These are phyloP conservation scores for Aspergillus ochraceus DNA, from an alignment of 2,329 filamentous ascomycete genomes.

Conservation along the genomic window DNA sequence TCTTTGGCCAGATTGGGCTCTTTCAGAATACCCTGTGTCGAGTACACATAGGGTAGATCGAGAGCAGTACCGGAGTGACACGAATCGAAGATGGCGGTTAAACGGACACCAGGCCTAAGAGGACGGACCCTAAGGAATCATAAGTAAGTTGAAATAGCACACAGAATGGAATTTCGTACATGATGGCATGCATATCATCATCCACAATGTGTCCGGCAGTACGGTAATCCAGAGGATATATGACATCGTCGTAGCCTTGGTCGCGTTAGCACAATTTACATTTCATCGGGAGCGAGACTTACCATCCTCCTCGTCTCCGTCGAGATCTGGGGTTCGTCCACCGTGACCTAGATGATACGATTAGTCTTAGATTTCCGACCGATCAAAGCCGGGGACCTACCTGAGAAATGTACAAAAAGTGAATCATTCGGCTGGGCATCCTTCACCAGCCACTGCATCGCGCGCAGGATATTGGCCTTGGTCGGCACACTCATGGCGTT, in stretches of 20 bases:
- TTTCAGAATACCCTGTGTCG: conserved; percentile 65
- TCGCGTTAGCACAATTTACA: background rate
- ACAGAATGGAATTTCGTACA: conserved; percentile 38
- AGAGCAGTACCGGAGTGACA: conserved; percentile 68
- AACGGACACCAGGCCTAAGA: conserved; percentile 80
- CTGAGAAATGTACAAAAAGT: conserved; percentile 94
- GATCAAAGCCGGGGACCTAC: conserved; percentile 45
- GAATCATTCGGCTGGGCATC: conserved; percentile 90
- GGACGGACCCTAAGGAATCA: conserved; percentile 59
- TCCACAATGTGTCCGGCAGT: conserved; percentile 72
- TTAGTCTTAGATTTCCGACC: background rate
- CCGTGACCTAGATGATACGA: conserved; percentile 60
- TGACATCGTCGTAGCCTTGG: conserved; percentile 66
- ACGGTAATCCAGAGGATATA: conserved; percentile 74
- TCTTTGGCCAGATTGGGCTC: conserved; percentile 68
- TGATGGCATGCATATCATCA: conserved; percentile 73
- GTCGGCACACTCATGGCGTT: conserved; percentile 97
- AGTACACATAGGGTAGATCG: conserved; percentile 68
- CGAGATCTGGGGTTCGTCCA: conserved; percentile 70
- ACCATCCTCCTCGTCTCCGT: conserved; percentile 74
- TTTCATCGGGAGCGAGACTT: background rate
- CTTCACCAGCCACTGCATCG: conserved; percentile 99
- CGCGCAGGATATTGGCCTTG: conserved; percentile 88
- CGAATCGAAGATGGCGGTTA: conserved; percentile 68
- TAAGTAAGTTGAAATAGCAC: background rate